phyloP scores from a whole-genome alignment of 2,329 filamentous ascomycete species.

The Penicillium oxalicum region DNA sequence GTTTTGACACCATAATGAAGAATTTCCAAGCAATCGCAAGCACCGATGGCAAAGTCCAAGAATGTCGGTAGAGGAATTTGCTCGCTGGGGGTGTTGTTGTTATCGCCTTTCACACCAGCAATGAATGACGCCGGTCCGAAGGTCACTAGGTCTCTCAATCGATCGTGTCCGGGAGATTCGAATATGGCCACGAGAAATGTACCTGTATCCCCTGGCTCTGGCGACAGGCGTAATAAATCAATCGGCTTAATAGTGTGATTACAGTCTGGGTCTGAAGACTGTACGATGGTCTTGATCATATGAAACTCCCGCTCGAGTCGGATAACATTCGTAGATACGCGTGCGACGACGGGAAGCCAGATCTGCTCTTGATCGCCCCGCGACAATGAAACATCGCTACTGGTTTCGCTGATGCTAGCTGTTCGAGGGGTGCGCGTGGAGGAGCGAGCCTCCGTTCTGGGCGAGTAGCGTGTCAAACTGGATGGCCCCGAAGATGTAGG shows the following conservation, averaged over 20 bases:
- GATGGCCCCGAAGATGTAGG: slow-evolving; percentile 37
- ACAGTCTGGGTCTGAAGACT: slow-evolving; percentile 64
- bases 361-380: slow-evolving; percentile 35
- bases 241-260: slow-evolving; percentile 74
- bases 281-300: slow-evolving; percentile 66
- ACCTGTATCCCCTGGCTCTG: slow-evolving; percentile 61
- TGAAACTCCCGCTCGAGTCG: slow-evolving; percentile 84
- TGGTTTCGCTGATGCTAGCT: slow-evolving; percentile 48
- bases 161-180: slow-evolving; percentile 69
- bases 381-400: slow-evolving; percentile 39
- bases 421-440: slow-evolving; percentile 40
- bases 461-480: slow-evolving; percentile 40
- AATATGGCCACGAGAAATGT: slow-evolving; percentile 76
- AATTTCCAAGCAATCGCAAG: slow-evolving; percentile 77
- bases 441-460: slow-evolving; percentile 37
- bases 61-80: slow-evolving; percentile 69
- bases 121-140: slow-evolving; percentile 71
- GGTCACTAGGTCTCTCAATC: slow-evolving; percentile 63
- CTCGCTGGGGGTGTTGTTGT: slow-evolving; percentile 47
- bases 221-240: slow-evolving; percentile 67
- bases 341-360: slow-evolving; percentile 66
- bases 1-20: slow-evolving; percentile 83
- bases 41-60: slow-evolving; percentile 85
- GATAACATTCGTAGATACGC: slow-evolving; percentile 73
- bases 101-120: slow-evolving; percentile 47